Percentiles rank a stretch among this genome's conserved stretches.
Conservation (phyloP, 2,329 filamentous ascomycete species). For the Aspergillus vadensis region DNA sequence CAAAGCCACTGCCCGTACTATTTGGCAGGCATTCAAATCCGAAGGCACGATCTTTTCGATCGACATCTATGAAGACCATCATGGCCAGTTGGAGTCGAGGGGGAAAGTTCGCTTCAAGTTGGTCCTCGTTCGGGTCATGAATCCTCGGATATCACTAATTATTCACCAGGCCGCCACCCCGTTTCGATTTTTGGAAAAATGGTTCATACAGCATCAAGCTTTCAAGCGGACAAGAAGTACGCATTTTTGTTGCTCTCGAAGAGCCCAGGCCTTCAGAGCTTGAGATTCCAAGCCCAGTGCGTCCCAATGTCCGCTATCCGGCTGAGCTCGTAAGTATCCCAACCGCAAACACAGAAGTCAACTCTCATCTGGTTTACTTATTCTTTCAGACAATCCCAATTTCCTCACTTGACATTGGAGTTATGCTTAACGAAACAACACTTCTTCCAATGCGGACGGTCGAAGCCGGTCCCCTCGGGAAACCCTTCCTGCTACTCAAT, state of each 20-base stretch:
- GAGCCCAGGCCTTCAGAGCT: conserved; percentile 22
- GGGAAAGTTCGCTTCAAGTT: conserved; percentile 59
- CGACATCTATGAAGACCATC: conserved; percentile 54
- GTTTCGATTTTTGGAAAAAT: conserved; percentile 53
- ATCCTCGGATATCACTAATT: neutral
- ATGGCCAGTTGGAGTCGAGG: conserved; percentile 42
- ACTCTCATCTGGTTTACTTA: neutral
- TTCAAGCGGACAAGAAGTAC: conserved; percentile 21
- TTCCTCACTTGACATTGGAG: conserved; percentile 62
- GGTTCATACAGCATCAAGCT: conserved; percentile 33
- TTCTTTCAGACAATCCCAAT: conserved; percentile 45
- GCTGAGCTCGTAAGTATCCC: conserved; percentile 37
- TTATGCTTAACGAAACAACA: conserved; percentile 54
- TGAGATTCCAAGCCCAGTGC: conserved; percentile 39
- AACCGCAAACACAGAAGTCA: neutral
- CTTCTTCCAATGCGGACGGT: conserved; percentile 63
- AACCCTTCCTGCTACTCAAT: conserved; percentile 45
- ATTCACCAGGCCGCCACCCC: conserved; percentile 53
- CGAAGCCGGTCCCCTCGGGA: conserved; percentile 19
- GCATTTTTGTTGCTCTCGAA: conserved; percentile 29
- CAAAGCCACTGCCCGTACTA: conserved; percentile 36
- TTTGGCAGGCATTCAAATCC: conserved; percentile 56
- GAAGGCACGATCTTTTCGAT: conserved; percentile 60
- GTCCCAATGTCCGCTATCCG: conserved; percentile 36
- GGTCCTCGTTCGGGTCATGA: conserved; percentile 6